These are phyloP conservation scores for Leptomonas pyrrhocoris DNA, from an alignment of 208 protist genomes.

Conservation along the genomic window DNA sequence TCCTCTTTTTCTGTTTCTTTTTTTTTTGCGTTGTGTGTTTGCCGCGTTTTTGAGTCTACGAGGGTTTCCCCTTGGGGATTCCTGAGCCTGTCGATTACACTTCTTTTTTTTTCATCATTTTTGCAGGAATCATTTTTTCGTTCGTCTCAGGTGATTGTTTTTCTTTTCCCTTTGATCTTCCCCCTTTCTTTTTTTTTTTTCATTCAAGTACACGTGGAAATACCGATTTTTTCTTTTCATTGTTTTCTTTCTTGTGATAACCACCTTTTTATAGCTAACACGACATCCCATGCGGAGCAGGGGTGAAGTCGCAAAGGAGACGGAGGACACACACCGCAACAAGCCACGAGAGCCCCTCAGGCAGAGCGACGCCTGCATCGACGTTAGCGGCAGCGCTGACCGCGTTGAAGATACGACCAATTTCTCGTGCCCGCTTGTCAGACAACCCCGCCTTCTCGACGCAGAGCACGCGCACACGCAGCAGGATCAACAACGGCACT, in stretches of 20 bases:
- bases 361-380: neutral
- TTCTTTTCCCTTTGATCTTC: neutral
- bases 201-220: neutral
- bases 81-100: too few relatives aligned
- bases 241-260: neutral
- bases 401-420: constrained; percentile 4
- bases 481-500: neutral
- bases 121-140: neutral
- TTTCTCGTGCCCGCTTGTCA: neutral
- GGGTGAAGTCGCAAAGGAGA: neutral
- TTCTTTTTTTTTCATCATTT: too few relatives aligned
- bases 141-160: neutral
- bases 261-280: neutral
- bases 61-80: too few relatives aligned
- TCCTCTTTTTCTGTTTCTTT: neutral
- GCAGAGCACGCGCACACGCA: constrained; percentile 11
- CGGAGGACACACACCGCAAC: neutral
- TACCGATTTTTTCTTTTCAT: neutral
- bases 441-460: constrained; percentile 4
- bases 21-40: too few relatives aligned
- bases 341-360: neutral
- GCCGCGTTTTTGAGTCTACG: too few relatives aligned
- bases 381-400: neutral
- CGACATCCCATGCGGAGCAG: neutral
- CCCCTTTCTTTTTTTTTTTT: constrained; percentile 23